Evolutionary conservation across 164 flowering plant genomes (phyloP).

Genomic region (Piper longum): DNA sequence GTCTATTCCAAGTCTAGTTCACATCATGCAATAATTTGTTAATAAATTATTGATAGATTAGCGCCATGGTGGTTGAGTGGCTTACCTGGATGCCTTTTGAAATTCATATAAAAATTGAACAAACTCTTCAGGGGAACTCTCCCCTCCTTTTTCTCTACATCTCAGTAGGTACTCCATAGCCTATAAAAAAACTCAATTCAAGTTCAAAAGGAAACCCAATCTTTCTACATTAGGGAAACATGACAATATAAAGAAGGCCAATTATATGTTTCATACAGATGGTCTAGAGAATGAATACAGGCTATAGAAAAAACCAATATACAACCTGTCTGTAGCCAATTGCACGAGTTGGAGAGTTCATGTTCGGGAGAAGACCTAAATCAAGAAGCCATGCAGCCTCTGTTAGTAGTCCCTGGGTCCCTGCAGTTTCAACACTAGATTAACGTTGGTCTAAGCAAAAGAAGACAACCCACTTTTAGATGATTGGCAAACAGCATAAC

Average conservation of each 20-base stretch:
- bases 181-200: conserved; percentile 18
- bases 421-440: conserved; percentile 16
- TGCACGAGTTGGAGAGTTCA: conserved; percentile 85
- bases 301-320: background rate
- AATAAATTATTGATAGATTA: background rate
- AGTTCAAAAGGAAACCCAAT: background rate
- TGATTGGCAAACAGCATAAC: too few species aligned
- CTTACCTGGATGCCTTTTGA: conserved; percentile 84
- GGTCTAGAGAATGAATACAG: too few species aligned
- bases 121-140: conserved; percentile 62
- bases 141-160: conserved; percentile 53
- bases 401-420: conserved; percentile 52
- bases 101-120: conserved; percentile 50
- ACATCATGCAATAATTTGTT: background rate
- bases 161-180: conserved; percentile 74
- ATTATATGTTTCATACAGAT: background rate
- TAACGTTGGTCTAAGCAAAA: background rate
- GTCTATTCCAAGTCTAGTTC: background rate
- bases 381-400: conserved; percentile 85
- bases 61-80: background rate
- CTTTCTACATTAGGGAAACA: background rate
- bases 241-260: background rate
- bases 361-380: conserved; percentile 76
- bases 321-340: conserved; percentile 91
- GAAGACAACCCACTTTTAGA: background rate